Conservation (phyloP, 352 stramenopile species). For the Phytophthora citricola region DNA sequence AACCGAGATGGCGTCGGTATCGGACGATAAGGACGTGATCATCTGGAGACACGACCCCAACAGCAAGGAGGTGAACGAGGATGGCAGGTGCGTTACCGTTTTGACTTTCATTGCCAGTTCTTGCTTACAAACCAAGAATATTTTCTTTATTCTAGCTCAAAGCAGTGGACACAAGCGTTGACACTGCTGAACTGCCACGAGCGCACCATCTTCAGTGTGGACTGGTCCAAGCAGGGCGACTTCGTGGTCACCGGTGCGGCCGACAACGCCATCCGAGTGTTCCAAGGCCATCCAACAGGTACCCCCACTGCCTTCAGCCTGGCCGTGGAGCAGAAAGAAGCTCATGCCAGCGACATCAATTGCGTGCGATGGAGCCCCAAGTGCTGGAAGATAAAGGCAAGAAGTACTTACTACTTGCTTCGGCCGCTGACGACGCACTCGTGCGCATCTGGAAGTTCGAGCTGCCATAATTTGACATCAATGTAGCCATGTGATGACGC, state of each 20-base stretch:
- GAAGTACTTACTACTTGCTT: slow-evolving; percentile 68
- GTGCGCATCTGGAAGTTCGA: slow-evolving; percentile 77
- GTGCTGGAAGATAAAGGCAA: slow-evolving; percentile 30
- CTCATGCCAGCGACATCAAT: slow-evolving; percentile 81
- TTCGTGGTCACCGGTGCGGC: slow-evolving; percentile 90
- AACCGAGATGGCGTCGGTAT: slow-evolving; percentile 86
- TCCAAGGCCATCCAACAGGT: slow-evolving; percentile 51
- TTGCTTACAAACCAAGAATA: background rate
- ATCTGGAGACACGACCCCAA: slow-evolving; percentile 91
- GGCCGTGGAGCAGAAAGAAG: slow-evolving; percentile 64
- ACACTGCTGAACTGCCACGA: slow-evolving; percentile 88
- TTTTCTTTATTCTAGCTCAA: slow-evolving; percentile 32
- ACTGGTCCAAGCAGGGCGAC: slow-evolving; percentile 91
- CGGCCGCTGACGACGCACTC: slow-evolving; percentile 64
- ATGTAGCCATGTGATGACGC: slow-evolving; percentile 21
- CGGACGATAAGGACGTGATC: slow-evolving; percentile 93
- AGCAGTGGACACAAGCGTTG: slow-evolving; percentile 87
- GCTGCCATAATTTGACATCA: slow-evolving; percentile 20
- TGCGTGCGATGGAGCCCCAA: slow-evolving; percentile 77
- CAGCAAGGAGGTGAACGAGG: slow-evolving; percentile 52
- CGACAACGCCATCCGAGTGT: slow-evolving; percentile 93
- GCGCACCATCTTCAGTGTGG: slow-evolving; percentile 92
- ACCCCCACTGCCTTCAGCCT: slow-evolving; percentile 59
- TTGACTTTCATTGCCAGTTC: too few species aligned
- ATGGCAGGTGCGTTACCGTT: slow-evolving; percentile 44